These are phyloP conservation scores for Dactylellina sp. DNA, from an alignment of 2,329 filamentous ascomycete genomes.

Conservation along the genomic window DNA sequence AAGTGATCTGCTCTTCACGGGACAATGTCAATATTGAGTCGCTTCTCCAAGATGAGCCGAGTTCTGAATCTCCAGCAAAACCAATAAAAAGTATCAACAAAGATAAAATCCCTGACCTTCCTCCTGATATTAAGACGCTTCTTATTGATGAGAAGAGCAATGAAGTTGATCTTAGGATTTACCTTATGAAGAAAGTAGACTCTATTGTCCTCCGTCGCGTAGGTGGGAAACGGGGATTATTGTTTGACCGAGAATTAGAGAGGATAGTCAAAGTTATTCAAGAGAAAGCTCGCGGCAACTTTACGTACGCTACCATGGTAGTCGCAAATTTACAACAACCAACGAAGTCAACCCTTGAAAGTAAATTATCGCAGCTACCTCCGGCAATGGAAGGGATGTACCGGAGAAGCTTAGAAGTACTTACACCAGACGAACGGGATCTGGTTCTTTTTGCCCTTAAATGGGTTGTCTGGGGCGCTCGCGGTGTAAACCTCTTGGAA, in stretches of 20 bases:
- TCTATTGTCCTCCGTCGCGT: constrained; percentile 10
- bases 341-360: constrained; percentile 7
- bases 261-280: constrained; percentile 15
- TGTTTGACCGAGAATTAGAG: constrained; percentile 5
- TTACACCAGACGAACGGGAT: constrained; percentile 25
- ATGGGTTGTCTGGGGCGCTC: constrained; percentile 22
- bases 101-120: neutral
- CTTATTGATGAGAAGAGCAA: constrained; percentile 16
- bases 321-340: constrained; percentile 25
- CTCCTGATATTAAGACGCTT: constrained; percentile 8
- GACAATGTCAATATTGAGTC: constrained; percentile 28
- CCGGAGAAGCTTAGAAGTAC: constrained; percentile 1
- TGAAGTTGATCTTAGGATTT: constrained; percentile 8
- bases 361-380: constrained; percentile 16
- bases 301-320: constrained; percentile 22
- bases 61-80: neutral
- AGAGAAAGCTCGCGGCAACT: constrained; percentile 18
- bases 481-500: neutral
- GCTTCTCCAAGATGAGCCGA: constrained; percentile 4
- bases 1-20: constrained; percentile 13
- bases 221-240: neutral
- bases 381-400: constrained; percentile 32
- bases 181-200: constrained; percentile 19
- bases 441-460: constrained; percentile 13
- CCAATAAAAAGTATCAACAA: neutral